Conservation (phyloP, 2,329 filamentous ascomycete species). For the Aspergillus arachidicola region DNA sequence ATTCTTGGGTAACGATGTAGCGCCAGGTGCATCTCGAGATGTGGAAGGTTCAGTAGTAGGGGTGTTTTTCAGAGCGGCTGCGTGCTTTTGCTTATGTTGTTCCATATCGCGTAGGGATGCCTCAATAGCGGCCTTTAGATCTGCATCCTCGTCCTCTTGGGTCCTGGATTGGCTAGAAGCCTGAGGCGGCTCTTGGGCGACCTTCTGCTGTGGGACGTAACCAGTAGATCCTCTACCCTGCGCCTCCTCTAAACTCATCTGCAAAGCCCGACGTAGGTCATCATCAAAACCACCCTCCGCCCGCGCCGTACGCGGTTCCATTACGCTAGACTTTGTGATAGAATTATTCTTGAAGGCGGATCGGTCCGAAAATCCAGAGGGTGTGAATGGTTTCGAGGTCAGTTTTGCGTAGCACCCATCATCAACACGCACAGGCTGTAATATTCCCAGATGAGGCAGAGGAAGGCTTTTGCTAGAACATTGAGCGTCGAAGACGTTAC, state of each 20-base stretch:
- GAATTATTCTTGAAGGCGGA: constrained; percentile 50
- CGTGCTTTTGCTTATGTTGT: constrained; percentile 91
- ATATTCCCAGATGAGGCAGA: constrained; percentile 88
- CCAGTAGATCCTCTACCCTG: constrained; percentile 70
- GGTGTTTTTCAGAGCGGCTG: constrained; percentile 80
- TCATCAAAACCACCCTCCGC: constrained; percentile 93
- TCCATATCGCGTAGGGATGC: constrained; percentile 97
- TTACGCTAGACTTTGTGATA: constrained; percentile 69
- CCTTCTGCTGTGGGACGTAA: constrained; percentile 68
- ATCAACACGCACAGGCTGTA: constrained; percentile 88
- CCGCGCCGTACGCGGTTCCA: constrained; percentile 88
- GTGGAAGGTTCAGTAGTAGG: constrained; percentile 57
- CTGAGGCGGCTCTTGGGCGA: constrained; percentile 42
- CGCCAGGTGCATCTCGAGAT: constrained; percentile 52
- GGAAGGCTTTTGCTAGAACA: constrained; percentile 89
- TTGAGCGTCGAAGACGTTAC: constrained; percentile 94
- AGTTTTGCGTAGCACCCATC: constrained; percentile 93
- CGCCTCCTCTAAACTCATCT: constrained; percentile 96
- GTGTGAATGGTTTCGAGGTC: constrained; percentile 66
- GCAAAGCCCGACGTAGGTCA: constrained; percentile 86
- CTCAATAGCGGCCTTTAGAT: constrained; percentile 91
- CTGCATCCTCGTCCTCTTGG: constrained; percentile 85
- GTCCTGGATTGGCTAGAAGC: constrained; percentile 43
- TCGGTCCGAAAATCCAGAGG: constrained; percentile 45
- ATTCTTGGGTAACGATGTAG: constrained; percentile 70